Conservation (phyloP, 495 filamentous ascomycete genomes). For the Aspergillus hancockii region DNA sequence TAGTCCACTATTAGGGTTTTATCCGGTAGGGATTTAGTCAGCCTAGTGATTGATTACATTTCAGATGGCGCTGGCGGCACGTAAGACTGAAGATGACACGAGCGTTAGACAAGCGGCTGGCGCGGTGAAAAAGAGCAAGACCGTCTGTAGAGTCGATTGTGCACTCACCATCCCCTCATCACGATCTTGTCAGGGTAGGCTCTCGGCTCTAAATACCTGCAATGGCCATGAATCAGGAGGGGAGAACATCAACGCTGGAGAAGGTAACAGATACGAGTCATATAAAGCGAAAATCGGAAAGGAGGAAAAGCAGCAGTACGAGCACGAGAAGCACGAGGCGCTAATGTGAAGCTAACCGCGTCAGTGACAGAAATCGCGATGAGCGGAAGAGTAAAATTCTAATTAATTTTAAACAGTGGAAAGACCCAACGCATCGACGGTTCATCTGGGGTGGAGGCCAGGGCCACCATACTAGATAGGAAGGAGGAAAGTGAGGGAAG, state of each 20-base stretch:
- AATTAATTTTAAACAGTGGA: constrained; percentile 7
- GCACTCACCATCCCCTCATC: constrained; percentile 47
- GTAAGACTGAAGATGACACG: constrained; percentile 34
- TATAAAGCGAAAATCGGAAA: background rate
- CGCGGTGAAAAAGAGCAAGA: background rate
- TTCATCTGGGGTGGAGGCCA: constrained; percentile 25
- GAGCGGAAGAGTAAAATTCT: background rate
- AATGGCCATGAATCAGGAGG: constrained; percentile 27
- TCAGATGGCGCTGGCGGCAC: constrained; percentile 49
- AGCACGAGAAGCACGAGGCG: background rate
- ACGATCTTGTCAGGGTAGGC: constrained; percentile 29
- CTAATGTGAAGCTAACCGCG: constrained; percentile 5
- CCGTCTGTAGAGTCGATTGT: background rate
- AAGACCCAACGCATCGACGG: constrained; percentile 12
- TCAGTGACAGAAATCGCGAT: background rate
- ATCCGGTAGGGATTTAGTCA: background rate
- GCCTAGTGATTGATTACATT: constrained; percentile 32
- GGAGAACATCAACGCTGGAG: constrained; percentile 12
- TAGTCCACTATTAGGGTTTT: constrained; percentile 10
- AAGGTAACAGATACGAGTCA: constrained; percentile 6
- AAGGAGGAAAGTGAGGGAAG: constrained; percentile 12
- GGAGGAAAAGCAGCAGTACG: background rate
- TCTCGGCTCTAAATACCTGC: constrained; percentile 13
- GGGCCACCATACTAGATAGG: constrained; percentile 10
- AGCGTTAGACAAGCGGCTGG: constrained; percentile 12